A percentile compares a stretch with the other conserved stretches of the same genome.
Evolutionary conservation across 139 green algal genomes (phyloP).

Genomic region (Chlorella sorokiniana): DNA sequence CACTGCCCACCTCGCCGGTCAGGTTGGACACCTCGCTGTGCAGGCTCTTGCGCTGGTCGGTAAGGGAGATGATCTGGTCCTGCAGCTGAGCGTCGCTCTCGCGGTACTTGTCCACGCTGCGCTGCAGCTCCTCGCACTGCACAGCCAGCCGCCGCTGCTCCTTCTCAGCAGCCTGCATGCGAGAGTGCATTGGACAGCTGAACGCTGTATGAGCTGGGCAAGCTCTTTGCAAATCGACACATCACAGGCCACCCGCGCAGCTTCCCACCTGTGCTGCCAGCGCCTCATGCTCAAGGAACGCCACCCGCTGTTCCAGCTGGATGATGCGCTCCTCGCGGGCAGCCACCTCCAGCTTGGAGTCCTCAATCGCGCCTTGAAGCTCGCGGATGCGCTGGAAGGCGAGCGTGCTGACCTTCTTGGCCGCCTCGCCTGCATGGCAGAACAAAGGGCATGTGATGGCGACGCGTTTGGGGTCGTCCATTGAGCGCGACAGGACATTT

Average conservation of each 20-base stretch:
- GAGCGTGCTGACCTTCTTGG: slow-evolving; percentile 22
- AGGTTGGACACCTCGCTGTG: background rate
- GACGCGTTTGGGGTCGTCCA: background rate
- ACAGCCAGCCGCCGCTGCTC: background rate
- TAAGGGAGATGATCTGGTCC: slow-evolving; percentile 5
- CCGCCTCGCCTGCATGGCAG: slow-evolving; percentile 15
- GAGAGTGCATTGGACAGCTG: background rate
- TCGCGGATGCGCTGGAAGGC: slow-evolving; percentile 31
- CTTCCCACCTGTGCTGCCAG: background rate
- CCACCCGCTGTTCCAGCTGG: background rate
- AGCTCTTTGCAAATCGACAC: background rate
- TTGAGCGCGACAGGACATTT: background rate
- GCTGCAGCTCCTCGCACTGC: slow-evolving; percentile 3
- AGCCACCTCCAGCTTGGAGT: background rate
- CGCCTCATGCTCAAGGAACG: background rate
- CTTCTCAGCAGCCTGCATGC: background rate
- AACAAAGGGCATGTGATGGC: background rate
- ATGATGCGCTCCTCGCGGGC: background rate
- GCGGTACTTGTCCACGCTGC: slow-evolving; percentile 6
- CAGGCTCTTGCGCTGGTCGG: slow-evolving; percentile 17
- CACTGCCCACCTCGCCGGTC: slow-evolving; percentile 13
- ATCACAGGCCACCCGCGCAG: background rate
- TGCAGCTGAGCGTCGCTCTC: slow-evolving; percentile 24
- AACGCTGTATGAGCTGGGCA: no score
- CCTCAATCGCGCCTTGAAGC: slow-evolving; percentile 17